Conservation (phyloP, 2,329 filamentous ascomycete species). For the Lizonia empirigonia region DNA sequence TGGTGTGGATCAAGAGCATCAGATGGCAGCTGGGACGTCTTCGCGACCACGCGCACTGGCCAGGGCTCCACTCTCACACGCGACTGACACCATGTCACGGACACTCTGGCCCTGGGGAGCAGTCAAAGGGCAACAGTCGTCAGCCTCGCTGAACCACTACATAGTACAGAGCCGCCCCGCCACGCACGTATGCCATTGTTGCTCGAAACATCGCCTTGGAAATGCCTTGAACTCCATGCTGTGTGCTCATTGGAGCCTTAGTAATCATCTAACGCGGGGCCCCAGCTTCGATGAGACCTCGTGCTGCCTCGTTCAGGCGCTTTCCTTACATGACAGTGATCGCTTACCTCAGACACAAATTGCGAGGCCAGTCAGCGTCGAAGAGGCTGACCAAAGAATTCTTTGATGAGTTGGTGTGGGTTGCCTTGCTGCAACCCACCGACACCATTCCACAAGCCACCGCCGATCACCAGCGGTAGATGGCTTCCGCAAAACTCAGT, state of each 20-base stretch:
- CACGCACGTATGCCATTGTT: no score
- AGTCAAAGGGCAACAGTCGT: no score
- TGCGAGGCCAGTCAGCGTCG: background rate
- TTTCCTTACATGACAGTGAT: background rate
- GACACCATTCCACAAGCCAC: conserved; percentile 8
- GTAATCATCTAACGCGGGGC: background rate
- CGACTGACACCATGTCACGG: background rate
- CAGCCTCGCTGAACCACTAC: no score
- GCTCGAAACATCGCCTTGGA: no score
- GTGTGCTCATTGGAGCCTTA: background rate
- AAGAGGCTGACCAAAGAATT: conserved; percentile 1
- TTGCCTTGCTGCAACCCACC: conserved; percentile 10
- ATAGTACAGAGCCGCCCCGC: background rate
- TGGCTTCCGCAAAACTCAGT: background rate
- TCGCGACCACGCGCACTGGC: conserved; percentile 15
- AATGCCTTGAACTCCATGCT: background rate
- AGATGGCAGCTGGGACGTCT: conserved; percentile 1
- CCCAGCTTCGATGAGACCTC: conserved; percentile 4
- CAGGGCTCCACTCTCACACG: conserved; percentile 11
- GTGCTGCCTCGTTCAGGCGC: no score
- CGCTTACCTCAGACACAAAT: conserved; percentile 8
- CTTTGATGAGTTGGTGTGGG: background rate
- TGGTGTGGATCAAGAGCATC: background rate
- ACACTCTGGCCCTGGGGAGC: no score
- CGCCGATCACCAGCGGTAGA: conserved; percentile 7